phyloP scores from a whole-genome alignment of 495 filamentous ascomycete species.

The Gamarada debralockiae region DNA sequence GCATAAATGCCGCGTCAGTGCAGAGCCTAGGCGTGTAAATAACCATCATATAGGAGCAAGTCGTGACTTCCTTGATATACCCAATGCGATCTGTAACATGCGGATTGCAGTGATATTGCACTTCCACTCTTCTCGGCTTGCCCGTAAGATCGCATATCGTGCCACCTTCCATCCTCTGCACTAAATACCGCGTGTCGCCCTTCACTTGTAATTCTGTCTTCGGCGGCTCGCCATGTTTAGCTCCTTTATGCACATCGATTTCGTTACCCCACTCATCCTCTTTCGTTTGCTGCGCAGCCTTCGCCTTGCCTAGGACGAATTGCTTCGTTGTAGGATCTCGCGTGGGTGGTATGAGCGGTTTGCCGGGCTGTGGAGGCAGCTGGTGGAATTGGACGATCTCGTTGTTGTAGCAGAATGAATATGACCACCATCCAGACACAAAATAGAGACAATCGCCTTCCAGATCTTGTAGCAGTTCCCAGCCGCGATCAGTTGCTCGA shows the following conservation, averaged over 20 bases:
- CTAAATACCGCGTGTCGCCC: constrained; percentile 84
- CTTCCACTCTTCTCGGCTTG: constrained; percentile 78
- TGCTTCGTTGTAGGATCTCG: constrained; percentile 74
- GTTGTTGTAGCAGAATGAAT: constrained; percentile 88
- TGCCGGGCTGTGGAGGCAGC: constrained; percentile 59
- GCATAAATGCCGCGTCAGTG: constrained; percentile 86
- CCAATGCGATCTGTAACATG: constrained; percentile 76
- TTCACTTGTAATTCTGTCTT: constrained; percentile 72
- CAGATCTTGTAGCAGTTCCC: constrained; percentile 85
- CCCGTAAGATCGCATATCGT: constrained; percentile 89
- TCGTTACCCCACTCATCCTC: constrained; percentile 30
- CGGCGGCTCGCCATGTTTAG: constrained; percentile 36
- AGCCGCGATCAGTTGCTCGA: constrained; percentile 77
- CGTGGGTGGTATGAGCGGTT: constrained; percentile 64
- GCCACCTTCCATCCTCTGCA: constrained; percentile 80
- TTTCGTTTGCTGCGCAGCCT: constrained; percentile 29
- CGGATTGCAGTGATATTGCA: constrained; percentile 90
- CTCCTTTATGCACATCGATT: constrained; percentile 22
- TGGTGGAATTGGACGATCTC: constrained; percentile 92
- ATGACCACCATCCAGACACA: constrained; percentile 93
- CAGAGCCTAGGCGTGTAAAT: constrained; percentile 92
- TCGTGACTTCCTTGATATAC: constrained; percentile 92
- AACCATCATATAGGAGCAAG: constrained; percentile 92
- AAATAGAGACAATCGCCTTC: constrained; percentile 89
- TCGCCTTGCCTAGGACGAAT: constrained; percentile 67